phyloP scores from a whole-genome alignment of 352 stramenopile genomes.

The Phytophthora idaei region DNA sequence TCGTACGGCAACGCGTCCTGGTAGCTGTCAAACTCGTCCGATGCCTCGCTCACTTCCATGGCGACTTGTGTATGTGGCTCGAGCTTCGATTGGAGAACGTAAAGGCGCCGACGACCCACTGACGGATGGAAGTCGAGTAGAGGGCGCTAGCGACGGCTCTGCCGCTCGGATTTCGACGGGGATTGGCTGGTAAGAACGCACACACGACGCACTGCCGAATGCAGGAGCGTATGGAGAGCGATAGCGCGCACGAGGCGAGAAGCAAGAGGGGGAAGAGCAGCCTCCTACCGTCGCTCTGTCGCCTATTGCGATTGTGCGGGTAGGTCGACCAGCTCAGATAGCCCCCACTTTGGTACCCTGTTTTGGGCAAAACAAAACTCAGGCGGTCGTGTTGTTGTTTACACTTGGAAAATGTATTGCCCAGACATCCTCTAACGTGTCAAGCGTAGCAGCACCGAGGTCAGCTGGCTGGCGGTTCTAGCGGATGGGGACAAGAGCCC shows the following conservation, averaged over 20 bases:
- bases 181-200: constrained; percentile 6
- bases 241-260: constrained; percentile 1
- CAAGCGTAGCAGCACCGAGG: constrained; percentile 19
- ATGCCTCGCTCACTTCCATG: constrained; percentile 32
- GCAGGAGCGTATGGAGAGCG: constrained; percentile 4
- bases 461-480: constrained; percentile 16
- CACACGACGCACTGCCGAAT: constrained; percentile 12
- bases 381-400: constrained; percentile 29
- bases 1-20: constrained; percentile 36
- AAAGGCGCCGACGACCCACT: constrained; percentile 22
- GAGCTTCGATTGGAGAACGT: constrained; percentile 14
- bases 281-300: constrained; percentile 23
- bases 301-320: constrained; percentile 26
- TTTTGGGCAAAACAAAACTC: constrained; percentile 26
- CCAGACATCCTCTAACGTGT: constrained; percentile 21
- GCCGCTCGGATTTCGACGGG: constrained; percentile 16
- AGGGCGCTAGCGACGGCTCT: constrained; percentile 18
- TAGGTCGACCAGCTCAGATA: constrained; percentile 10
- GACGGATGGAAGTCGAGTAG: constrained; percentile 9
- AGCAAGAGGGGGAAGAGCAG: constrained; percentile 22
- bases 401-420: constrained; percentile 31
- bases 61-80: constrained; percentile 11
- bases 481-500: constrained; percentile 14
- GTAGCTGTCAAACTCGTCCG: constrained; percentile 34
- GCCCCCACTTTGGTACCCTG: not conserved